A percentile compares a stretch with the other conserved stretches of the same genome.
Conservation (phyloP, 768 basidiomycete species). For the Tylopilus intermedius region DNA sequence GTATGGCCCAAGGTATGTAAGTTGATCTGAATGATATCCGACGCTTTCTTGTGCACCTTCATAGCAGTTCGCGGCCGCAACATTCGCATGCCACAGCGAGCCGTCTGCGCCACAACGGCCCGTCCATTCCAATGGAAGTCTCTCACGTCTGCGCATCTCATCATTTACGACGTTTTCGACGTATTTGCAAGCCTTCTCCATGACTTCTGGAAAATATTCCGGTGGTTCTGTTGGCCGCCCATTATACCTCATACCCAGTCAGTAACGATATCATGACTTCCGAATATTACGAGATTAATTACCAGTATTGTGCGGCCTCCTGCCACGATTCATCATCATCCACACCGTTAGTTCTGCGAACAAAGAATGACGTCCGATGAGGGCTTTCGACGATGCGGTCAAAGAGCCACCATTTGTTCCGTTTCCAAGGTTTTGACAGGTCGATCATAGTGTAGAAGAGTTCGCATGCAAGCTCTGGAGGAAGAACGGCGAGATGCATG, state of each 20-base stretch:
- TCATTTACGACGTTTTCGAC: conserved; percentile 68
- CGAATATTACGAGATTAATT: conserved; percentile 8
- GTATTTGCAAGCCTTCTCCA: conserved; percentile 76
- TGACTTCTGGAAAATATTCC: conserved; percentile 50
- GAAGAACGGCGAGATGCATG: conserved; percentile 62
- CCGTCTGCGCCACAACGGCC: conserved; percentile 24
- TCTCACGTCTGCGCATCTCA: conserved; percentile 57
- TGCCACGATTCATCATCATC: conserved; percentile 53
- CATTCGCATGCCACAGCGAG: conserved; percentile 69
- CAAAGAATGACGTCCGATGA: conserved; percentile 77
- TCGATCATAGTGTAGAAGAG: conserved; percentile 72
- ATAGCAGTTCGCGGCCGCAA: conserved; percentile 83
- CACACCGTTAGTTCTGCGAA: conserved; percentile 44
- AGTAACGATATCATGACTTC: not conserved
- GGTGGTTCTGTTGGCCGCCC: conserved; percentile 60
- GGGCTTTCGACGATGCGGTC: conserved; percentile 80
- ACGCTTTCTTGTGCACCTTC: conserved; percentile 78
- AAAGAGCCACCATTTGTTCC: conserved; percentile 83
- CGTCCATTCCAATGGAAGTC: conserved; percentile 66
- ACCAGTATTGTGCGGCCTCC: conserved; percentile 76
- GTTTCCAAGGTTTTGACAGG: conserved; percentile 55
- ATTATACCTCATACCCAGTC: conserved; percentile 60
- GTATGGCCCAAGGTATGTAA: conserved; percentile 79
- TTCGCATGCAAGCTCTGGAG: conserved; percentile 68
- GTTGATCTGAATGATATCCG: conserved; percentile 76